phyloP scores from a whole-genome alignment of 495 filamentous ascomycete species.

The Pyronema domesticum region DNA sequence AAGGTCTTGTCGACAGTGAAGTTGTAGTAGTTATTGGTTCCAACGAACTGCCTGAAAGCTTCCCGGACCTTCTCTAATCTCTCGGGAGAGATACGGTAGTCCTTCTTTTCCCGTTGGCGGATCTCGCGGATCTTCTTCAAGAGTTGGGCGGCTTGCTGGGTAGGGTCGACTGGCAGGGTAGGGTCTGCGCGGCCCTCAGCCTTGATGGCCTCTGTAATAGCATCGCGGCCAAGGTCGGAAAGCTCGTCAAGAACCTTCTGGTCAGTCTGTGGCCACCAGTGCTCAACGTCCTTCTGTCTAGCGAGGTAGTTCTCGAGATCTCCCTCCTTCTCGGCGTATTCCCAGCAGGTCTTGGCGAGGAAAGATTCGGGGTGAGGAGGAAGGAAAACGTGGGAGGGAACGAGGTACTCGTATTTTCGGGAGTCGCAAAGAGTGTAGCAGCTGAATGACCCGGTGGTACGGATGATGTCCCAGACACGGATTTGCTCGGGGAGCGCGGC shows the following conservation, averaged over 20 bases:
- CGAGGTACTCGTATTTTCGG: constrained; percentile 87
- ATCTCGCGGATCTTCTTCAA: constrained; percentile 54
- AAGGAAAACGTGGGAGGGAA: constrained; percentile 76
- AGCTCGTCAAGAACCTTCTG: constrained; percentile 59
- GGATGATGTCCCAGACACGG: constrained; percentile 76
- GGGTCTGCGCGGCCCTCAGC: constrained; percentile 25
- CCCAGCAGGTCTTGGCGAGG: constrained; percentile 58
- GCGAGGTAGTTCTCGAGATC: constrained; percentile 46
- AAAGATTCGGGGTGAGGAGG: constrained; percentile 79
- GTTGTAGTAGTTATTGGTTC: constrained; percentile 85
- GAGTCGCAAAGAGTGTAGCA: constrained; percentile 86
- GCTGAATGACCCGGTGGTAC: constrained; percentile 71
- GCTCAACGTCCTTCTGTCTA: constrained; percentile 56
- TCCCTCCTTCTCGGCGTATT: constrained; percentile 51
- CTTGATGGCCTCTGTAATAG: constrained; percentile 15
- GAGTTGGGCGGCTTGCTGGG: constrained; percentile 5
- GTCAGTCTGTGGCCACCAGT: constrained; percentile 67
- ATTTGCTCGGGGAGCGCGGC: constrained; percentile 68
- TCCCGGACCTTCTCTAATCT: constrained; percentile 57
- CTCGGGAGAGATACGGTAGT: constrained; percentile 57
- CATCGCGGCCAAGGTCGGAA: constrained; percentile 6
- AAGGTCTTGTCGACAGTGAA: constrained; percentile 77
- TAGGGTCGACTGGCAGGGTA: constrained; percentile 4
- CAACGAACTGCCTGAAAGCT: constrained; percentile 50
- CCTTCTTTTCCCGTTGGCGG: constrained; percentile 56